A percentile compares a stretch with the other conserved stretches of the same genome.
Conservation (phyloP, 495 filamentous ascomycete species). For the Penicillium fimorum region DNA sequence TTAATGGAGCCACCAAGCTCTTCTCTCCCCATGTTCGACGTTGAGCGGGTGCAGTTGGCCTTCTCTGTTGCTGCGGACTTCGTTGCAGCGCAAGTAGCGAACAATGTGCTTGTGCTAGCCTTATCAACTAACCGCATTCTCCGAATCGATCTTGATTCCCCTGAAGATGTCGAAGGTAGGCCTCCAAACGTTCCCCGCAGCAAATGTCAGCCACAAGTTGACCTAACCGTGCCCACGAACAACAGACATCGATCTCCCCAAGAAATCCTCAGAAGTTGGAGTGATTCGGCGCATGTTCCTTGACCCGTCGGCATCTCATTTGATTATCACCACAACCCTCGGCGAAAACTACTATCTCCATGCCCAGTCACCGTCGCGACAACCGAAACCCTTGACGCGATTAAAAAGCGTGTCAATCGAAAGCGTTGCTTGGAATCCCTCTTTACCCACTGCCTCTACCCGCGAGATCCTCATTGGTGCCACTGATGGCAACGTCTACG, state of each 20-base stretch:
- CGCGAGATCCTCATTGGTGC: slow-evolving; percentile 93
- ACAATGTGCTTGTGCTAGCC: slow-evolving; percentile 92
- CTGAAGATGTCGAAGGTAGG: slow-evolving; percentile 91
- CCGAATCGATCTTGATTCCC: slow-evolving; percentile 88
- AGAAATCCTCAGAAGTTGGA: slow-evolving; percentile 85
- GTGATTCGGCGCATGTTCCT: slow-evolving; percentile 94
- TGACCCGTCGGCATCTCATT: slow-evolving; percentile 91
- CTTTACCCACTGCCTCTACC: slow-evolving; percentile 91
- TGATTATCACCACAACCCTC: slow-evolving; percentile 85
- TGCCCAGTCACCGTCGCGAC: slow-evolving; percentile 71
- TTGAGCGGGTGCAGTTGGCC: slow-evolving; percentile 85
- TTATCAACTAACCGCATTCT: slow-evolving; percentile 85
- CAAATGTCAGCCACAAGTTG: slow-evolving; percentile 18
- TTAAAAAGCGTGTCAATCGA: slow-evolving; percentile 86
- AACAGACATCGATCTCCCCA: slow-evolving; percentile 93
- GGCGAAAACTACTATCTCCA: slow-evolving; percentile 98
- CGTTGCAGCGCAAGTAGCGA: slow-evolving; percentile 92
- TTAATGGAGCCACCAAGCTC: slow-evolving; percentile 58
- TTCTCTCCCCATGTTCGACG: slow-evolving; percentile 82
- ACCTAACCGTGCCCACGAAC: slow-evolving; percentile 18
- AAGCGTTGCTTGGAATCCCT: slow-evolving; percentile 91
- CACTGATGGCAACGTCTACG: slow-evolving; percentile 89
- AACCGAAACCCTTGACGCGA: slow-evolving; percentile 76
- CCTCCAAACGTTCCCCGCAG: slow-evolving; percentile 12
- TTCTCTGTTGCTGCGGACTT: slow-evolving; percentile 92